Percentiles rank a stretch among this genome's conserved stretches.
These are phyloP conservation scores for Erysimum cheiri DNA, from an alignment of 441 rosid species.

Conservation along the genomic window DNA sequence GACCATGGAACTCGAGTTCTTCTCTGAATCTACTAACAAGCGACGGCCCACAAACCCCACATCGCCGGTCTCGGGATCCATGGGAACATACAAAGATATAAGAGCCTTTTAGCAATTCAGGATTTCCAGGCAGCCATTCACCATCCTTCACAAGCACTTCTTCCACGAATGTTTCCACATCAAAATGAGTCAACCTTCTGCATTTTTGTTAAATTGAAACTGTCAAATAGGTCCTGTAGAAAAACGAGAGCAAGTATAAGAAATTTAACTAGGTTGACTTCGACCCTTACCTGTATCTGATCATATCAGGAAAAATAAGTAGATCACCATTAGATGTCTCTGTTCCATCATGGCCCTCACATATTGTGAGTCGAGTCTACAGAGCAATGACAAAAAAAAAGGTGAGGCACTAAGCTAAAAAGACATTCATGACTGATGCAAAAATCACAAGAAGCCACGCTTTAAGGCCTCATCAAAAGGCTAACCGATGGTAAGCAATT, in stretches of 20 bases:
- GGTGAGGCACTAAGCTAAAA: slow-evolving; percentile 19
- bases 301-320: slow-evolving; percentile 97
- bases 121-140: slow-evolving; percentile 95
- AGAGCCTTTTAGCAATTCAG: slow-evolving; percentile 78
- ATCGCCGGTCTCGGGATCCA: slow-evolving; percentile 87
- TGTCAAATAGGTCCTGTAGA: slow-evolving; percentile 35
- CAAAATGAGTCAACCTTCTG: slow-evolving; percentile 99
- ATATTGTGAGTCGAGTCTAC: slow-evolving; percentile 89
- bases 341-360: slow-evolving; percentile 98
- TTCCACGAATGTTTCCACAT: slow-evolving; percentile 89
- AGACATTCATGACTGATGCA: slow-evolving; percentile 7
- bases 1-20: slow-evolving; percentile 74
- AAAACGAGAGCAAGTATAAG: slow-evolving; percentile 17
- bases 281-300: slow-evolving; percentile 81
- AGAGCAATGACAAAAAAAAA: slow-evolving; percentile 20
- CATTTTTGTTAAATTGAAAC: slow-evolving; percentile 40
- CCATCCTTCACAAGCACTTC: slow-evolving; percentile 78
- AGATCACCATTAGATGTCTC: slow-evolving; percentile 99
- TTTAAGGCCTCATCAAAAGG: slow-evolving; percentile 3
- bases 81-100: slow-evolving; percentile 93
- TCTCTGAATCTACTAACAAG: slow-evolving; percentile 83
- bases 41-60: slow-evolving; percentile 95
- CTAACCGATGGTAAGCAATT: neutral
- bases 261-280: slow-evolving; percentile 19
- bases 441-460: slow-evolving; percentile 5